Evolutionary conservation across 257 asterid genomes (phyloP).

Genomic region (Penstemon davidsonii): DNA sequence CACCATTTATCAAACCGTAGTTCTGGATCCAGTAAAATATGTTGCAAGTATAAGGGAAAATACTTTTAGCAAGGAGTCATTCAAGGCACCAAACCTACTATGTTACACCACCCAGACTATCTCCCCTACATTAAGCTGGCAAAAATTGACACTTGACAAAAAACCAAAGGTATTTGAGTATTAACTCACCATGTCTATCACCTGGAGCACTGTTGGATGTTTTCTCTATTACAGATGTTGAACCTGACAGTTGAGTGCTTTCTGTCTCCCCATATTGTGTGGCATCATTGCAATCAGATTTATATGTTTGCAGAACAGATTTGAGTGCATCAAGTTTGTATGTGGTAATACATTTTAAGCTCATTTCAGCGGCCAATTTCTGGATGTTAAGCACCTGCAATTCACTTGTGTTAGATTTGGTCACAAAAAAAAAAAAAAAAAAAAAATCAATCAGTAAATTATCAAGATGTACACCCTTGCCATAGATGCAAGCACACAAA

Average conservation of each 20-base stretch:
- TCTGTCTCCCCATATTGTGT: conserved; percentile 32
- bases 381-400: conserved; percentile 81
- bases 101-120: neutral
- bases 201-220: conserved; percentile 31
- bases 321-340: conserved; percentile 86
- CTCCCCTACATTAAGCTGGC: neutral
- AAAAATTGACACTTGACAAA: neutral
- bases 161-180: conserved; percentile 13
- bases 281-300: conserved; percentile 40
- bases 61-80: neutral
- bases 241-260: conserved; percentile 32
- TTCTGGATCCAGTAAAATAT: neutral
- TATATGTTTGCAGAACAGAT: conserved; percentile 51
- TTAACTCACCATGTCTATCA: conserved; percentile 40
- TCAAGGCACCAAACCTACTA: neutral
- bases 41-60: neutral
- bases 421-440: neutral
- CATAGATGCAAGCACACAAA: neutral
- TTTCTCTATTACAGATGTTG: conserved; percentile 23
- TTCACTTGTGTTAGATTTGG: conserved; percentile 9
- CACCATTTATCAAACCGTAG: no score
- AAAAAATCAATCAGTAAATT: no score
- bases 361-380: conserved; percentile 85
- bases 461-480: no score
- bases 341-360: conserved; percentile 70